Base-by-base conservation (phyloP, 2,329 filamentous ascomycete genomes). In the Aspergillus unguis region DNA sequence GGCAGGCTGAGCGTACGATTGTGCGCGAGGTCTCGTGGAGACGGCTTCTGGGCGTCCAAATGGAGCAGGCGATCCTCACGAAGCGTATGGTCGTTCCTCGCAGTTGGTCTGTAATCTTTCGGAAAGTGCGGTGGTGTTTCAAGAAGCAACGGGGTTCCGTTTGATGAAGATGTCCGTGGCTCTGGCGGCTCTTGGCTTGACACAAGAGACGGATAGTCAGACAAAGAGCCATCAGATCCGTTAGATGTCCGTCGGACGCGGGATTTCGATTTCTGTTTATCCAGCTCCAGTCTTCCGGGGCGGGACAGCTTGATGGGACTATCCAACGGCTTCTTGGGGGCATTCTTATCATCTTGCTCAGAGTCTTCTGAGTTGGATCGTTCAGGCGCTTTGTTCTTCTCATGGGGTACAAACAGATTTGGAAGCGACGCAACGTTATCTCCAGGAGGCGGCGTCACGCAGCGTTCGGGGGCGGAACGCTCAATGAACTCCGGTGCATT, bases 1-100 rank as follows among this genome's bases (percentile, higher is more conserved):
- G 70, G 71, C 38, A 73, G 53, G 53, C 71, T 73, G 7, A 71
- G 66, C 0, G 65, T 59, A 27, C 67, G 60, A 44, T 57, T 66
- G 40, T 68, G 65, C n/a, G 63, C 56, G 25, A 68, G 63, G 3
- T 61, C 51, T 25, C 58, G 55, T 26, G 59, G 56, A 4, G 62
- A 61, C 10, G 55, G 32, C 42, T 64, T 65, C 17, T 62, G 56
- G 36, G 56, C 54, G 6, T 70, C 62, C 4, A 71, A 36, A 27
- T 59, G 63, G 36, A 65, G 60, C 5, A 71, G 58, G 33, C 60
- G 63, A 28, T 64, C 66, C 44, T 67, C 67, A 29, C 68, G 65
- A 43, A 71, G 38, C 17, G 63, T 61, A 48, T 69, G 60, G 23
- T 64, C 63, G 11, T 55, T 60, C 35, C 58, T 60, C 17, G 17